Evolutionary conservation across 2,329 filamentous ascomycete genomes (phyloP).

Genomic region (Fusarium denticulatum): DNA sequence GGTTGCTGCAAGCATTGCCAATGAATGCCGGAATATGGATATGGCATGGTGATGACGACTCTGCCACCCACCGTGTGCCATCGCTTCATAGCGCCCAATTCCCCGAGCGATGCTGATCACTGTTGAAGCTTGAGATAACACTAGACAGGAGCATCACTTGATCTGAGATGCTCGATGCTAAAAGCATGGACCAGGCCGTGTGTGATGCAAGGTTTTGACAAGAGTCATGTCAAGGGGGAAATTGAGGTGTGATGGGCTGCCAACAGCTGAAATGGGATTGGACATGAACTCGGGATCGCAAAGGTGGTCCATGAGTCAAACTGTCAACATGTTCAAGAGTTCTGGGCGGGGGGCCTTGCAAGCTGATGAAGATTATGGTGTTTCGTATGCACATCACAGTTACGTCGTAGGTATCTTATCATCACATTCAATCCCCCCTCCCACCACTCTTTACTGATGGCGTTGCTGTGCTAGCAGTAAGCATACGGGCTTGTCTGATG

Average conservation of each 20-base stretch:
- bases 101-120: slow-evolving; percentile 27
- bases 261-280: slow-evolving; percentile 9
- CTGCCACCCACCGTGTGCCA: neutral
- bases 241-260: slow-evolving; percentile 12
- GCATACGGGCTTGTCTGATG: slow-evolving; percentile 29
- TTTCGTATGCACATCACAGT: slow-evolving; percentile 5
- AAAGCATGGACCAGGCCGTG: slow-evolving; percentile 7
- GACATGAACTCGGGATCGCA: neutral
- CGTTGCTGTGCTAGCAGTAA: slow-evolving; percentile 6
- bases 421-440: slow-evolving; percentile 5
- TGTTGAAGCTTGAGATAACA: slow-evolving; percentile 22
- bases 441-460: slow-evolving; percentile 19
- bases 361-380: slow-evolving; percentile 12
- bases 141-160: slow-evolving; percentile 37
- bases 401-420: slow-evolving; percentile 23
- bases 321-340: neutral
- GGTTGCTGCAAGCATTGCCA: slow-evolving; percentile 14
- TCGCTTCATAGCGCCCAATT: neutral
- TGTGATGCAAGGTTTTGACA: slow-evolving; percentile 25
- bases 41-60: slow-evolving; percentile 27
- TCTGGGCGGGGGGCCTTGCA: neutral
- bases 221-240: slow-evolving; percentile 31
- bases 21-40: slow-evolving; percentile 6
- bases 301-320: neutral
- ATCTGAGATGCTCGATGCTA: slow-evolving; percentile 38